Conservation (phyloP, 2,329 filamentous ascomycete species). For the Knoxdaviesia capensis region DNA sequence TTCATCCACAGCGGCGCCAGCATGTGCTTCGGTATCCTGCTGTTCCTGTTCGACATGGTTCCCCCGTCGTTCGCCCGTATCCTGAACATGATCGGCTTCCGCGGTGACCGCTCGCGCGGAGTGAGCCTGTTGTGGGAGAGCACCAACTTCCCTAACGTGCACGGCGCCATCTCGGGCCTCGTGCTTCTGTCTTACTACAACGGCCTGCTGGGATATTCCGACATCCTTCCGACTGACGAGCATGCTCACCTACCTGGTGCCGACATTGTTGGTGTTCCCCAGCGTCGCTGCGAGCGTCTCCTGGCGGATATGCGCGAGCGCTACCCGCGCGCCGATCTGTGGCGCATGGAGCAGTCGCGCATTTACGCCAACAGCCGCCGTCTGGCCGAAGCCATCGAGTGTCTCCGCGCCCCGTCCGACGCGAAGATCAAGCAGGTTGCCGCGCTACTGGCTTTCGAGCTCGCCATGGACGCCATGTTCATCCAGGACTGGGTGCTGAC, state of each 20-base stretch:
- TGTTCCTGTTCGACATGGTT: slow-evolving; percentile 78
- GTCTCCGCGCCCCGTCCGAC: slow-evolving; percentile 26
- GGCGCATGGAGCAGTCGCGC: slow-evolving; percentile 74
- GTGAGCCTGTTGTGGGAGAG: slow-evolving; percentile 80
- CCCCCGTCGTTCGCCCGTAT: slow-evolving; percentile 80
- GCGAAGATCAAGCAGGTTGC: slow-evolving; percentile 68
- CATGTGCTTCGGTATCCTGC: slow-evolving; percentile 73
- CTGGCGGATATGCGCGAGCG: slow-evolving; percentile 53
- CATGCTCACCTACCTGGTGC: slow-evolving; percentile 31
- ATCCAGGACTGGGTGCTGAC: slow-evolving; percentile 57
- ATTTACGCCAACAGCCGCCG: slow-evolving; percentile 48
- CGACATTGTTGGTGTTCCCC: slow-evolving; percentile 52
- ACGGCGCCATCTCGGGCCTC: slow-evolving; percentile 75
- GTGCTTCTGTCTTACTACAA: slow-evolving; percentile 77
- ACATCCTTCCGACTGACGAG: slow-evolving; percentile 51
- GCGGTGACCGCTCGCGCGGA: slow-evolving; percentile 67
- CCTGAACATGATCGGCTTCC: slow-evolving; percentile 76
- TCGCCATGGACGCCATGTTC: slow-evolving; percentile 59
- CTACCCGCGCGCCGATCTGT: slow-evolving; percentile 68
- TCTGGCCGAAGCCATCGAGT: slow-evolving; percentile 43
- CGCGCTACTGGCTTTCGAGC: slow-evolving; percentile 70
- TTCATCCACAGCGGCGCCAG: slow-evolving; percentile 82
- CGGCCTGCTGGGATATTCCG: slow-evolving; percentile 64
- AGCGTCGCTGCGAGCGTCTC: slow-evolving; percentile 42
- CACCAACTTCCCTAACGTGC: slow-evolving; percentile 68